Evolutionary conservation across 1,284 basidiomycete genomes (phyloP).

Genomic region (Cystobasidium slooffiae): DNA sequence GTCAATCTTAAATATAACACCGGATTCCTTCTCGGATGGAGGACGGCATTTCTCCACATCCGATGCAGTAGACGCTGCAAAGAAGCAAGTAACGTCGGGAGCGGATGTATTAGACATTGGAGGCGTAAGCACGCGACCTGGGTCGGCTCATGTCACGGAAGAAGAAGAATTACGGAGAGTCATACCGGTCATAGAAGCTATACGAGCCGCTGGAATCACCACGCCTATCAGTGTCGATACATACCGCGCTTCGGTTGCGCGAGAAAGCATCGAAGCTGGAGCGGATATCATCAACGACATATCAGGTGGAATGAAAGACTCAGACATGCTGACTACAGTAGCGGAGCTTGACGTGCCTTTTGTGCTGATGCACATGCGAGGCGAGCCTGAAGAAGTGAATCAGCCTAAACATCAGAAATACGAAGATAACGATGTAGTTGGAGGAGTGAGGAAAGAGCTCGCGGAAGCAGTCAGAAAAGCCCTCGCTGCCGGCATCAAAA

Average conservation of each 20-base stretch:
- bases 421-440: slow-evolving; percentile 70
- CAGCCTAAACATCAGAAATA: slow-evolving; percentile 59
- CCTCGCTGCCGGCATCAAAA: slow-evolving; percentile 75
- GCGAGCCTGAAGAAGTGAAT: slow-evolving; percentile 66
- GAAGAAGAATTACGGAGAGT: slow-evolving; percentile 71
- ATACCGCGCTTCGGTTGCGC: slow-evolving; percentile 82
- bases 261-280: slow-evolving; percentile 75
- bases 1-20: slow-evolving; percentile 93
- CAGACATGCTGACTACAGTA: slow-evolving; percentile 70
- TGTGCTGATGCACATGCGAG: slow-evolving; percentile 90
- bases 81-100: slow-evolving; percentile 60
- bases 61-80: slow-evolving; percentile 49
- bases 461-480: slow-evolving; percentile 70
- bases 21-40: slow-evolving; percentile 97
- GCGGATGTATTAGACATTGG: slow-evolving; percentile 88
- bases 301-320: slow-evolving; percentile 71
- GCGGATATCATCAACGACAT: slow-evolving; percentile 97
- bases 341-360: slow-evolving; percentile 67
- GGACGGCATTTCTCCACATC: slow-evolving; percentile 58
- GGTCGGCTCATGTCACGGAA: slow-evolving; percentile 68
- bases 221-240: slow-evolving; percentile 87
- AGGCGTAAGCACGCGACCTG: slow-evolving; percentile 88
- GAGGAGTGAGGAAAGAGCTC: slow-evolving; percentile 75
- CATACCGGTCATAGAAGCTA: slow-evolving; percentile 68
- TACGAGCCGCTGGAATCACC: slow-evolving; percentile 56